Percentiles rank a stretch among this genome's conserved stretches.
Evolutionary conservation across 768 basidiomycete species (phyloP).

Genomic region (Tephrocybe sp.): DNA sequence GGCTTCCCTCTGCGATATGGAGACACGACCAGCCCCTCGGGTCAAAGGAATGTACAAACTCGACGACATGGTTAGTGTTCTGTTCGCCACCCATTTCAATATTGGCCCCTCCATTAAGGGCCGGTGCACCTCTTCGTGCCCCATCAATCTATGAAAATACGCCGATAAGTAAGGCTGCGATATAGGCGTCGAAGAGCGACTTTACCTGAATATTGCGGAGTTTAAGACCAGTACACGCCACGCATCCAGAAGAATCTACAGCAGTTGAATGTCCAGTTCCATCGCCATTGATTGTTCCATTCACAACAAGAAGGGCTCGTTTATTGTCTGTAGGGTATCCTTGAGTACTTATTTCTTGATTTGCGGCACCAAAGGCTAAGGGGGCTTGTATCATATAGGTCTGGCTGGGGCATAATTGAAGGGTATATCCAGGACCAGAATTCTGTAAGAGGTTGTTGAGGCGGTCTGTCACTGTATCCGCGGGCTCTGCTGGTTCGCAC

Average conservation of each 20-base stretch:
- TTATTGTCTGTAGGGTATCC: slow-evolving; percentile 69
- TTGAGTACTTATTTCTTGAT: slow-evolving; percentile 80
- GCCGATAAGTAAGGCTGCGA: not conserved
- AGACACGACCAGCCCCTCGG: slow-evolving; percentile 84
- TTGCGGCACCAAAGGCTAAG: slow-evolving; percentile 58
- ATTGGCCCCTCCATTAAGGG: slow-evolving; percentile 65
- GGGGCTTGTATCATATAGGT: slow-evolving; percentile 66
- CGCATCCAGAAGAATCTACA: slow-evolving; percentile 58
- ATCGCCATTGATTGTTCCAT: slow-evolving; percentile 53
- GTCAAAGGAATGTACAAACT: slow-evolving; percentile 73
- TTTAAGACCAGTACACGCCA: slow-evolving; percentile 53
- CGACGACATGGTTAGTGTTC: slow-evolving; percentile 69
- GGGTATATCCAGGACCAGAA: slow-evolving; percentile 62
- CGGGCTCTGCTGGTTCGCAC: slow-evolving; percentile 50
- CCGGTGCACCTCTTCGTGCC: slow-evolving; percentile 50
- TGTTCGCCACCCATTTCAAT: slow-evolving; percentile 78
- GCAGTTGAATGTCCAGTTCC: slow-evolving; percentile 72
- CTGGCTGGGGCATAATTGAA: slow-evolving; percentile 62
- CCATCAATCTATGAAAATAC: slow-evolving; percentile 63
- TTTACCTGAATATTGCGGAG: slow-evolving; percentile 71
- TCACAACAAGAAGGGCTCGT: slow-evolving; percentile 69
- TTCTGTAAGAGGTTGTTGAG: slow-evolving; percentile 63
- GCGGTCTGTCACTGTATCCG: slow-evolving; percentile 60
- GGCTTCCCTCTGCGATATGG: slow-evolving; percentile 68
- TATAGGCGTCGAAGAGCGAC: not conserved